Conservation (phyloP, 108 stramenopile genomes). For the Cylindrotheca fusiformis region DNA sequence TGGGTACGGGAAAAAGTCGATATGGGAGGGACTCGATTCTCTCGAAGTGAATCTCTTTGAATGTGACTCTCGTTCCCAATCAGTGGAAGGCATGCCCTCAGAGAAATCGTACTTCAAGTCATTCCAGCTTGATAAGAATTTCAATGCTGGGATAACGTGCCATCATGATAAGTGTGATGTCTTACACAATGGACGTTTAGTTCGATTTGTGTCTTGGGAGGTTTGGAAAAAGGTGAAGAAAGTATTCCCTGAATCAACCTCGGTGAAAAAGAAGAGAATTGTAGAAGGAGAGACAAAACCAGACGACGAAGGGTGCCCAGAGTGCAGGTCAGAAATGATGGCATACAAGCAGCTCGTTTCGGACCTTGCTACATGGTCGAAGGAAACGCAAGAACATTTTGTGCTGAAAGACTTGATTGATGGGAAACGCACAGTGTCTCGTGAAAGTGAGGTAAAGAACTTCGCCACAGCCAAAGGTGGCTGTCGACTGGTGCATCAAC, state of each 20-base stretch:
- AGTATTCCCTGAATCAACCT: slow-evolving; percentile 59
- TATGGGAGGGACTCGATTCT: slow-evolving; percentile 25
- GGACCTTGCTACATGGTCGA: slow-evolving; percentile 13
- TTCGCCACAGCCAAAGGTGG: slow-evolving; percentile 1
- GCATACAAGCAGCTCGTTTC: background rate
- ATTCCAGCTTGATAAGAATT: slow-evolving; percentile 27
- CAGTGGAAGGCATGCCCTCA: background rate
- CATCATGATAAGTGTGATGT: slow-evolving; percentile 26
- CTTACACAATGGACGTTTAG: slow-evolving; percentile 13
- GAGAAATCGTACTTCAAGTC: background rate
- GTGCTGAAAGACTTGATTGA: slow-evolving; percentile 16
- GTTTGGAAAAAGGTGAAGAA: slow-evolving; percentile 50
- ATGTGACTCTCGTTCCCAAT: background rate
- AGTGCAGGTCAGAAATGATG: slow-evolving; percentile 8
- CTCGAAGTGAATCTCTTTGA: slow-evolving; percentile 8
- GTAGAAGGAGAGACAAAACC: slow-evolving; percentile 3
- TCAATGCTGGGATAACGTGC: slow-evolving; percentile 42
- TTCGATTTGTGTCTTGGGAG: slow-evolving; percentile 23
- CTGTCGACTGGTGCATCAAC: slow-evolving; percentile 20
- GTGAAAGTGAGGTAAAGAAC: slow-evolving; percentile 14
- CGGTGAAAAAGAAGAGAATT: slow-evolving; percentile 13
- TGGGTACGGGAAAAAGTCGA: background rate
- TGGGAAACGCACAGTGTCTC: slow-evolving; percentile 4
- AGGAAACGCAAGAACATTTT: background rate
- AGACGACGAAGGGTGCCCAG: slow-evolving; percentile 16